phyloP scores from a whole-genome alignment of 495 filamentous ascomycete species.

The Xylaria nigripes region DNA sequence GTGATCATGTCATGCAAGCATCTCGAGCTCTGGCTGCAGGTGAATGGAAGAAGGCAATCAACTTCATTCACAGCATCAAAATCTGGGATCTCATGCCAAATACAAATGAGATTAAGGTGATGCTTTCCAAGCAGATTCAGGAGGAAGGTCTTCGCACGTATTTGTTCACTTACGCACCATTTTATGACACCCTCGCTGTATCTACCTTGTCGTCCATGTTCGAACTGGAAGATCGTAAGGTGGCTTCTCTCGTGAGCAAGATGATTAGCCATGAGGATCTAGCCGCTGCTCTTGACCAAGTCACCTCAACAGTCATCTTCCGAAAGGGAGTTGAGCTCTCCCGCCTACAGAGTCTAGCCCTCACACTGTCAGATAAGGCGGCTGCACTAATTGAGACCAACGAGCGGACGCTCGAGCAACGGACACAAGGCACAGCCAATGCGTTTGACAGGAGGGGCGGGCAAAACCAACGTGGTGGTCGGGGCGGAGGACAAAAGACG shows the following conservation, averaged over 20 bases:
- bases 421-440: constrained; percentile 90
- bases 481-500: constrained; percentile 55
- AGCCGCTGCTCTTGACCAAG: constrained; percentile 91
- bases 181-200: constrained; percentile 93
- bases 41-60: constrained; percentile 93
- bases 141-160: constrained; percentile 97
- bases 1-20: constrained; percentile 97
- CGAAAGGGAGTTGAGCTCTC: constrained; percentile 98
- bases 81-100: constrained; percentile 97
- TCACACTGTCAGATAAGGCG: constrained; percentile 93
- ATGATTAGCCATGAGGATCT: constrained; percentile 99
- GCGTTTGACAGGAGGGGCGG: constrained; percentile 86
- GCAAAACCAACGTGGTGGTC: constrained; percentile 64
- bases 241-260: constrained; percentile 88
- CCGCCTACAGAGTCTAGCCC: constrained; percentile 85
- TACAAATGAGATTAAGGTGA: constrained; percentile 83
- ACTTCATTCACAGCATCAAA: constrained; percentile 93
- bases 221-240: constrained; percentile 83
- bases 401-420: constrained; percentile 91
- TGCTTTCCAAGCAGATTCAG: constrained; percentile 96
- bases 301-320: constrained; percentile 96
- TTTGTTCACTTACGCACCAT: constrained; percentile 98
- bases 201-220: constrained; percentile 86
- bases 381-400: constrained; percentile 92
- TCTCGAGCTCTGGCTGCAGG: constrained; percentile 93